phyloP scores from a whole-genome alignment of 1,284 basidiomycete species.

The Moesziomyces globuligerus region DNA sequence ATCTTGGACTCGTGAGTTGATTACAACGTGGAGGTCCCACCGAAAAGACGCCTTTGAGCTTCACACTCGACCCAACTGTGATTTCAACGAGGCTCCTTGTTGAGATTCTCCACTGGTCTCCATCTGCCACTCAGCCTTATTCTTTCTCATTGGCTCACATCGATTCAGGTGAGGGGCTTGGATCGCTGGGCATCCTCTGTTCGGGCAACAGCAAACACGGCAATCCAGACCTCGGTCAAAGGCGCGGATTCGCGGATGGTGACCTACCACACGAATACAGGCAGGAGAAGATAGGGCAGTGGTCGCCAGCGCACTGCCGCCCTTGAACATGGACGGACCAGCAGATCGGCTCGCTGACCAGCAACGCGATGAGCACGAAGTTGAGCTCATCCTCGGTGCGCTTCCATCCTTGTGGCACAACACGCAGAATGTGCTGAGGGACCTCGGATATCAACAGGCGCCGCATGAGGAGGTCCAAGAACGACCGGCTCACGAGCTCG shows the following conservation, averaged over 20 bases:
- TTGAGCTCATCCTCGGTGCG: constrained; percentile 41
- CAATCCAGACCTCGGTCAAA: neutral
- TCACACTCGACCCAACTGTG: too few relatives aligned
- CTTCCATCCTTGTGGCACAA: constrained; percentile 37
- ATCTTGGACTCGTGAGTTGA: too few relatives aligned
- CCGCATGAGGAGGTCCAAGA: constrained; percentile 1
- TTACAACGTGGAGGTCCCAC: too few relatives aligned
- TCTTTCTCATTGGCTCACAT: too few relatives aligned
- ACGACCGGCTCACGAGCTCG: neutral
- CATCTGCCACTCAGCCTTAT: too few relatives aligned
- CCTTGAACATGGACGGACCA: constrained; percentile 13
- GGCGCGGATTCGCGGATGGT: neutral
- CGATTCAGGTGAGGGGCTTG: too few relatives aligned
- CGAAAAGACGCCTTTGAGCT: too few relatives aligned
- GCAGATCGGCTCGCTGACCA: constrained; percentile 9
- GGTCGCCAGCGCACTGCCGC: neutral
- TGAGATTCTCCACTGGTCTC: too few relatives aligned
- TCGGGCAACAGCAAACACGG: neutral
- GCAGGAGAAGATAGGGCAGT: neutral
- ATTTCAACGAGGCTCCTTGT: too few relatives aligned
- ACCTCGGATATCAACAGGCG: constrained; percentile 24
- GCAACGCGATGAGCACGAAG: constrained; percentile 35
- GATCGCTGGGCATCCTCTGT: too few relatives aligned
- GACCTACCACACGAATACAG: neutral
- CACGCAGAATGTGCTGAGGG: constrained; percentile 39